Base-by-base conservation (phyloP, 139 green algal genomes). In the Asterochloris sp. region DNA sequence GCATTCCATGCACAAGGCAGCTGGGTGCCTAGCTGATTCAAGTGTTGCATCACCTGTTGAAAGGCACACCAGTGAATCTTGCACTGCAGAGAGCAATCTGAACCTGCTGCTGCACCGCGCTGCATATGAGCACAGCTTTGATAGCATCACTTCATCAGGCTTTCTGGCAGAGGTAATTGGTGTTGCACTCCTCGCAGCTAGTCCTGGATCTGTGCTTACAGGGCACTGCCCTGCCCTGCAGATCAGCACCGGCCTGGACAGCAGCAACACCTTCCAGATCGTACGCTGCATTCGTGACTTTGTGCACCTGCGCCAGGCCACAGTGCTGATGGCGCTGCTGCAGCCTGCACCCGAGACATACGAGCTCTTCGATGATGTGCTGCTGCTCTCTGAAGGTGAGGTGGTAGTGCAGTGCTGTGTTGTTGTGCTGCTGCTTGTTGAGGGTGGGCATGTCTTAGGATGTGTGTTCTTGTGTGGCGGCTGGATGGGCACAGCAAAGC, bases 331-430 rank as follows among this genome's bases (percentile, higher is more conserved):
- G 67, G 38, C 79, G 0, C 80, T 93, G 78, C 86, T 92, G 74
- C 89, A 92, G 86, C 89, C 89, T 0, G 29, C 87, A 28, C 89
- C 79, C 4, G 79, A 87, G 84, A 83, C 85, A 12, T 93, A 86
- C 82, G 71, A 85, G 54, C 87, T 93, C 38, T 95, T 94, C 77
- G 89, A 95, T 81, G 90, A 95, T 29, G 73, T 95, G 62, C 73
- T 94, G 63, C 84, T 95, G 71, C 82, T 94, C 26, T 79, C 81
- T 4, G 88, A 90, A 38, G 93, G 77, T 80, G 26, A 16, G 76
- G 62, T 23, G 4, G 26, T 91, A 12, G 86, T 60, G 24, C 29
- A 27, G 38, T 54, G 28, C 47, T 24, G 10, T 60, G 13, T 67
- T 23, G 26, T 47, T 10, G 28, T 79, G 74, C 23, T 76, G 69